Percentiles rank a stretch among this genome's conserved stretches.
These are phyloP conservation scores for Apophysomyces variabilis DNA, from an alignment of 371 early-diverging fungal species.

Conservation along the genomic window DNA sequence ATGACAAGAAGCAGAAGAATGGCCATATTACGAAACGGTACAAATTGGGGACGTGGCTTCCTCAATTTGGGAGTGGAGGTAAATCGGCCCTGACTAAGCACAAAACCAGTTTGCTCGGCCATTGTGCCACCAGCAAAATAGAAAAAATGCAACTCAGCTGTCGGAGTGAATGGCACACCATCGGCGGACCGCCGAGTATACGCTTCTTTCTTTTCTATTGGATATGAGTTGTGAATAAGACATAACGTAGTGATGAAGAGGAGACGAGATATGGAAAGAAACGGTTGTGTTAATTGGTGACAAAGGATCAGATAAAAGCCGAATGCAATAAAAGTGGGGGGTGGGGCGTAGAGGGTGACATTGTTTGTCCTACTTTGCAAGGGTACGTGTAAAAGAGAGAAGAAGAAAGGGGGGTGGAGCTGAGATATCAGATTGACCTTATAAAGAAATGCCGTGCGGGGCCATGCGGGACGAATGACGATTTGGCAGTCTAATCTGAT, in stretches of 20 bases:
- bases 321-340: background rate
- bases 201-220: no score
- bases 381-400: background rate
- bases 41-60: no score
- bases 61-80: no score
- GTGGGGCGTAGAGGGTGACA: no score
- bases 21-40: no score
- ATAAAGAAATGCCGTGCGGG: conserved; percentile 12
- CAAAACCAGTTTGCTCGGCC: background rate
- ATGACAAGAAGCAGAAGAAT: no score
- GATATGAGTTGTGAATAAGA: no score
- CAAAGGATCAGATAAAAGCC: background rate
- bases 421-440: conserved; percentile 16
- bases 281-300: background rate
- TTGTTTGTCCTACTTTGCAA: no score
- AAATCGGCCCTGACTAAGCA: no score
- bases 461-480: background rate
- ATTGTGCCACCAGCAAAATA: background rate
- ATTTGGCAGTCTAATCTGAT: conserved; percentile 4
- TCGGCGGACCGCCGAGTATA: conserved; percentile 6
- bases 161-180: background rate
- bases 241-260: no score
- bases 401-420: background rate
- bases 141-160: conserved; percentile 1
- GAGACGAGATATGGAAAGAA: background rate